These are phyloP conservation scores for Trametes meyenii DNA, from an alignment of 768 basidiomycete species.

Conservation along the genomic window DNA sequence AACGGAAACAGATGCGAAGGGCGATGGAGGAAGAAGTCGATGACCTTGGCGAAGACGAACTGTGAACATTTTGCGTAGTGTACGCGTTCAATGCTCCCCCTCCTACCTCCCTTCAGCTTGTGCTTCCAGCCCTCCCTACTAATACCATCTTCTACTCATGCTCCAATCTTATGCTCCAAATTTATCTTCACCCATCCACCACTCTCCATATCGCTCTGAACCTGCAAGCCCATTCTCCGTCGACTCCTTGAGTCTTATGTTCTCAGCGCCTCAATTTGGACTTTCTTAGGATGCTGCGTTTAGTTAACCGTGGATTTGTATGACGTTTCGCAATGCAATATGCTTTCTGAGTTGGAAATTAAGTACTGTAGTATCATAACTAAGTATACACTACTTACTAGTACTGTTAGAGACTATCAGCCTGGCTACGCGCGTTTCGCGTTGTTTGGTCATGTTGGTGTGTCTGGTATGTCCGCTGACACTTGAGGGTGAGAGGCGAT, in stretches of 20 bases:
- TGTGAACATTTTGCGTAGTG: neutral
- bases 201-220: neutral
- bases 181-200: neutral
- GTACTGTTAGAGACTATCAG: no score
- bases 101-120: neutral
- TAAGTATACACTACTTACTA: no score
- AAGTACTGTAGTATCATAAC: neutral
- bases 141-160: neutral
- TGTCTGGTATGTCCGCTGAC: neutral
- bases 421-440: constrained; percentile 7
- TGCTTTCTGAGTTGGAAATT: constrained; percentile 10
- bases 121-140: neutral
- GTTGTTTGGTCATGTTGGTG: constrained; percentile 26
- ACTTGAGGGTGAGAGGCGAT: no score
- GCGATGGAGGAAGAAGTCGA: constrained; percentile 21
- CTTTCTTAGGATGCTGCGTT: neutral
- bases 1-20: constrained; percentile 15
- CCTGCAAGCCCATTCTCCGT: neutral
- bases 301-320: constrained; percentile 12
- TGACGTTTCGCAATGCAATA: constrained; percentile 7
- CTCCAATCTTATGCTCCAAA: constrained; percentile 8
- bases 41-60: constrained; percentile 13
- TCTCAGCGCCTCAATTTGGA: neutral
- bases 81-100: neutral
- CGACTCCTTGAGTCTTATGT: neutral